phyloP scores from a whole-genome alignment of 495 filamentous ascomycete genomes.

The Trichoderma erinaceum region DNA sequence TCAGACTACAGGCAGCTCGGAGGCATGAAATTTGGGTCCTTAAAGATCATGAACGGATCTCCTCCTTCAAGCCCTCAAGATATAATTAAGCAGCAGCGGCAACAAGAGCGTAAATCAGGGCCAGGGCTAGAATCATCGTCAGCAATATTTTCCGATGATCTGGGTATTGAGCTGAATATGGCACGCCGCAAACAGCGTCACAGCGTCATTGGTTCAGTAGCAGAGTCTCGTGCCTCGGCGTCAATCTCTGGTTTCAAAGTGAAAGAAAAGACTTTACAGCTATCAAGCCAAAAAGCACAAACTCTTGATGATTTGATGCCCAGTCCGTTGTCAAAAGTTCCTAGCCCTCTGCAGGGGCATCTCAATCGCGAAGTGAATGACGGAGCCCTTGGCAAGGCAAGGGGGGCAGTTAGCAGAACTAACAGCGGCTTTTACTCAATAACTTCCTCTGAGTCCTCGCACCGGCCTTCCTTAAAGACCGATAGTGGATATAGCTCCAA shows the following conservation, averaged over 20 bases:
- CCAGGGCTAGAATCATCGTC: background rate
- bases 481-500: conserved; percentile 54
- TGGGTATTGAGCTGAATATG: background rate
- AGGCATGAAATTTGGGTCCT: conserved; percentile 52
- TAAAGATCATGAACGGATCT: conserved; percentile 53
- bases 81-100: background rate
- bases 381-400: conserved; percentile 14
- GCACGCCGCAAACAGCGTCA: conserved; percentile 1
- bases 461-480: conserved; percentile 43
- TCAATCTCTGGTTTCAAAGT: background rate
- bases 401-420: conserved; percentile 26
- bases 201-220: background rate
- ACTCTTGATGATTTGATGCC: background rate
- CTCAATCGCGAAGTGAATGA: conserved; percentile 26
- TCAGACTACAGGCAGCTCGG: conserved; percentile 49
- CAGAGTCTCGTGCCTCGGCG: background rate
- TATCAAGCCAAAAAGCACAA: background rate
- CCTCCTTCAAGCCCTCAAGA: conserved; percentile 11
- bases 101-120: background rate
- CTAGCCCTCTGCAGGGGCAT: conserved; percentile 21
- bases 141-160: conserved; percentile 7
- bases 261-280: background rate
- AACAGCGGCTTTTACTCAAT: conserved; percentile 43
- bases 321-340: conserved; percentile 17
- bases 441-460: conserved; percentile 29